These are phyloP conservation scores for Apiotrichum laibachii DNA, from an alignment of 1,284 basidiomycete species.

Conservation along the genomic window DNA sequence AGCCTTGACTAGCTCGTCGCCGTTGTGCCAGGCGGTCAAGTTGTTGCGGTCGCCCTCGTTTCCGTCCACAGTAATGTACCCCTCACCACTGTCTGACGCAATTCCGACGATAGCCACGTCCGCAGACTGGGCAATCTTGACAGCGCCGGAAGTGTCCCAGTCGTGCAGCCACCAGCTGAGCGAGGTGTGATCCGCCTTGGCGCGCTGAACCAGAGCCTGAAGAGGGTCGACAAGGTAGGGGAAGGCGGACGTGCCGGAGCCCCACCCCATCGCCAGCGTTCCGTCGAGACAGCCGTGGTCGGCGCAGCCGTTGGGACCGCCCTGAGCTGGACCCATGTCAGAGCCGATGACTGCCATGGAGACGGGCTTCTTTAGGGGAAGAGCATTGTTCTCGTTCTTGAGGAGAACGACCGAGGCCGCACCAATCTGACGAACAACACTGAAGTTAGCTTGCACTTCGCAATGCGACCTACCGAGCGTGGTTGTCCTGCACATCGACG, in stretches of 20 bases:
- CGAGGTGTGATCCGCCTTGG: constrained; percentile 58
- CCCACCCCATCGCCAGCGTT: constrained; percentile 80
- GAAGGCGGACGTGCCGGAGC: constrained; percentile 59
- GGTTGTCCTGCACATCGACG: constrained; percentile 69
- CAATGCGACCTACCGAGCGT: constrained; percentile 43
- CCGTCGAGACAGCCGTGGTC: constrained; percentile 57
- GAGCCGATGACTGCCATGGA: constrained; percentile 63
- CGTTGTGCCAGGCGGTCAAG: constrained; percentile 73
- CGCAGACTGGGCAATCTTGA: constrained; percentile 56
- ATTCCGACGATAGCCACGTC: constrained; percentile 67
- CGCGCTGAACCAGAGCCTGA: constrained; percentile 64
- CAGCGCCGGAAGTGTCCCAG: constrained; percentile 59
- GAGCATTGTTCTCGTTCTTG: constrained; percentile 61
- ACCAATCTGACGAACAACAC: constrained; percentile 36
- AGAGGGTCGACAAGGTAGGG: constrained; percentile 58
- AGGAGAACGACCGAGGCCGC: constrained; percentile 62
- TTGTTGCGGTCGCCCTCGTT: constrained; percentile 65
- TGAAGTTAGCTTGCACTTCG: constrained; percentile 16
- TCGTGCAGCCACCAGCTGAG: constrained; percentile 60
- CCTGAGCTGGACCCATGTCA: constrained; percentile 66
- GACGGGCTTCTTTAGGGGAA: constrained; percentile 60
- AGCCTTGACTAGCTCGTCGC: constrained; percentile 57
- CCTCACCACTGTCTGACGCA: constrained; percentile 70
- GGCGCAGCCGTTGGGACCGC: constrained; percentile 69
- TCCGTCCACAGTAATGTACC: constrained; percentile 70